Conservation (phyloP, 2,329 filamentous ascomycete genomes). For the Beauveria sp. region DNA sequence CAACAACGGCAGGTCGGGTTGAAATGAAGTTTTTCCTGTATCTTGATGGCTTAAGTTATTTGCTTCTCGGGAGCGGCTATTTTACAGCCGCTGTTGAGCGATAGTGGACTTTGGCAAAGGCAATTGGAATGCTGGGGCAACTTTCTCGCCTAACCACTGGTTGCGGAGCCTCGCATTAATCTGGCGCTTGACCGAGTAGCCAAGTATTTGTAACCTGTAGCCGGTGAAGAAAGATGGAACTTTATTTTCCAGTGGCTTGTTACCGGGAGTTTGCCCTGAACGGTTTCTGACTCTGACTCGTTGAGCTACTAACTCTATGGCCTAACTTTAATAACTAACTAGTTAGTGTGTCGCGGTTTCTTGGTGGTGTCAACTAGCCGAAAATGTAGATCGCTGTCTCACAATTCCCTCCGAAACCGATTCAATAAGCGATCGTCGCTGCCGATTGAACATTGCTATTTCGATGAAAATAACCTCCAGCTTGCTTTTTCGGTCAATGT, state of each 20-base stretch:
- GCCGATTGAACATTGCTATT: neutral
- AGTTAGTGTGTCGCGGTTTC: too few species aligned
- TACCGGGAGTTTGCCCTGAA: neutral
- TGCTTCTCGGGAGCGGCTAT: neutral
- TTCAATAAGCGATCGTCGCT: neutral
- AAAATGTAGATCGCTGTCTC: constrained; percentile 2
- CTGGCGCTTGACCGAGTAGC: too few species aligned
- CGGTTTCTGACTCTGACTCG: too few species aligned
- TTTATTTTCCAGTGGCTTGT: neutral
- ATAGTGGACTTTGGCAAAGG: neutral
- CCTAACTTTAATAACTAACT: too few species aligned
- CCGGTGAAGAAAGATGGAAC: neutral
- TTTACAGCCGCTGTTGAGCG: neutral
- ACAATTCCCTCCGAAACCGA: neutral
- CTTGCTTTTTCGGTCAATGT: neutral
- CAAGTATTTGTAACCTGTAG: too few species aligned
- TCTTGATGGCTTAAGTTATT: neutral
- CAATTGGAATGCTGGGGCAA: neutral
- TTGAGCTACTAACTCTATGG: too few species aligned
- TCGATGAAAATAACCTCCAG: neutral
- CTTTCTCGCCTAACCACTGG: neutral
- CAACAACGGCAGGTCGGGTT: neutral
- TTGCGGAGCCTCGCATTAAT: neutral
- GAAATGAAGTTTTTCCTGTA: neutral
- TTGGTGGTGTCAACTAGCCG: too few species aligned